A percentile compares a stretch with the other conserved stretches of the same genome.
These are phyloP conservation scores for Elaeis oleifera DNA, from an alignment of 202 grass and related monocot genomes.

Conservation along the genomic window DNA sequence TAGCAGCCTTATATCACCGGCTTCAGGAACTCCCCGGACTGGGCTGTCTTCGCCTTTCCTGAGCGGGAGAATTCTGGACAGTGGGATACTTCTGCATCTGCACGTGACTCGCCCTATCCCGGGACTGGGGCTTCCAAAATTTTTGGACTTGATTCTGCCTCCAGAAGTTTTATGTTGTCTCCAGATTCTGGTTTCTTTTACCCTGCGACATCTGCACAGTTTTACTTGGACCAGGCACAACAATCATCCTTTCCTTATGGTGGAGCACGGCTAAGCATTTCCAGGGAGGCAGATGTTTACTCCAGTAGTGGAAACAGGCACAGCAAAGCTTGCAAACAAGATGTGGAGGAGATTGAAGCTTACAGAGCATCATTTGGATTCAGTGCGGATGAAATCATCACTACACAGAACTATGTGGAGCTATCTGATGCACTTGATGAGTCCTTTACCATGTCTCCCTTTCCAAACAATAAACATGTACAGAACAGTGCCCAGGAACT, in stretches of 20 bases:
- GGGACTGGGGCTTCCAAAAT: constrained; percentile 54
- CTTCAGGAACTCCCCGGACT: constrained; percentile 87
- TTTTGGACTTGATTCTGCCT: constrained; percentile 61
- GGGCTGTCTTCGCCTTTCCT: constrained; percentile 83
- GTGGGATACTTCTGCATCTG: constrained; percentile 67
- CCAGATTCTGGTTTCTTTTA: constrained; percentile 63
- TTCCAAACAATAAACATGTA: constrained; percentile 42
- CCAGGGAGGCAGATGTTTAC: constrained; percentile 48
- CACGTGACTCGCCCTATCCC: constrained; percentile 66
- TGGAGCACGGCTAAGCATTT: constrained; percentile 68
- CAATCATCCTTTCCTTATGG: constrained; percentile 56
- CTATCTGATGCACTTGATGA: constrained; percentile 72
- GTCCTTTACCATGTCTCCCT: constrained; percentile 88
- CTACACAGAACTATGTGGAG: constrained; percentile 57
- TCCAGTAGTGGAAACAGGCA: constrained; percentile 31
- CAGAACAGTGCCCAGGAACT: constrained; percentile 28
- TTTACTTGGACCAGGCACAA: constrained; percentile 89
- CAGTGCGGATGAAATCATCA: constrained; percentile 85
- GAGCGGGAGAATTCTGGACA: constrained; percentile 58
- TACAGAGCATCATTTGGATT: constrained; percentile 99
- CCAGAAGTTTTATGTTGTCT: constrained; percentile 61
- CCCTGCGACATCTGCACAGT: constrained; percentile 62
- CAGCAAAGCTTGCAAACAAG: constrained; percentile 51
- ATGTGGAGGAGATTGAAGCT: constrained; percentile 83
- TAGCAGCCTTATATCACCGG: constrained; percentile 97